Percentiles rank a stretch among this genome's conserved stretches.
phyloP scores from a whole-genome alignment of 495 filamentous ascomycete genomes.

The Hyphodiscus hymeniophilus region DNA sequence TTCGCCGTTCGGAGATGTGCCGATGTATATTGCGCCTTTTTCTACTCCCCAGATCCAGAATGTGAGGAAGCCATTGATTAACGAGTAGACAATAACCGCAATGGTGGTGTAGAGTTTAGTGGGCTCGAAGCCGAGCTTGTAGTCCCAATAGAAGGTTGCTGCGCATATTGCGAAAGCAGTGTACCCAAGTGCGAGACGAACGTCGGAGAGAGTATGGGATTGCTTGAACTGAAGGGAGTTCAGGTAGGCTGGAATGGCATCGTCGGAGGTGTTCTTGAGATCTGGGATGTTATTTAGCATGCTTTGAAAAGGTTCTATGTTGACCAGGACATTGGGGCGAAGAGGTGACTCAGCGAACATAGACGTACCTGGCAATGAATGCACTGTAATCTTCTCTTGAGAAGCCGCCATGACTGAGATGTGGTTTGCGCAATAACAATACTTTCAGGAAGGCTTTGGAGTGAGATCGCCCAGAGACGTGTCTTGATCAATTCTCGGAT shows the following conservation, averaged over 20 bases:
- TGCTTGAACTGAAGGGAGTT: constrained; percentile 74
- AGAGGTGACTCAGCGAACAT: background rate
- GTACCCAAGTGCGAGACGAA: constrained; percentile 79
- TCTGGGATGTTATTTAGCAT: constrained; percentile 41
- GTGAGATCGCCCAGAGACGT: constrained; percentile 18
- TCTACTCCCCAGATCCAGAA: constrained; percentile 85
- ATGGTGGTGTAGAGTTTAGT: constrained; percentile 67
- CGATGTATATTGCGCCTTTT: constrained; percentile 70
- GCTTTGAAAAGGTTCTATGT: too few species aligned
- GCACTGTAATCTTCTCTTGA: constrained; percentile 53
- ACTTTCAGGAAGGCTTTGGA: background rate
- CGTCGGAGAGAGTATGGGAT: constrained; percentile 69
- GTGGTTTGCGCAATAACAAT: constrained; percentile 1
- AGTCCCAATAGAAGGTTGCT: constrained; percentile 83
- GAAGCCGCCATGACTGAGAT: constrained; percentile 33
- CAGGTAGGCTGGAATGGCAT: constrained; percentile 88
- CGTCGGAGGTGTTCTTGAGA: constrained; percentile 93
- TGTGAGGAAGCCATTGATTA: constrained; percentile 71
- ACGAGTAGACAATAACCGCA: constrained; percentile 71
- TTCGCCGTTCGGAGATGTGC: constrained; percentile 38
- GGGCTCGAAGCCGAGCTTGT: constrained; percentile 76
- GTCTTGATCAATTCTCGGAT: constrained; percentile 22
- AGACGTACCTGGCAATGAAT: constrained; percentile 56
- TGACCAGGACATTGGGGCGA: background rate
- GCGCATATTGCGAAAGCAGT: constrained; percentile 69